Conservation (phyloP, 495 filamentous ascomycete genomes). For the Jackrogersella minutella region DNA sequence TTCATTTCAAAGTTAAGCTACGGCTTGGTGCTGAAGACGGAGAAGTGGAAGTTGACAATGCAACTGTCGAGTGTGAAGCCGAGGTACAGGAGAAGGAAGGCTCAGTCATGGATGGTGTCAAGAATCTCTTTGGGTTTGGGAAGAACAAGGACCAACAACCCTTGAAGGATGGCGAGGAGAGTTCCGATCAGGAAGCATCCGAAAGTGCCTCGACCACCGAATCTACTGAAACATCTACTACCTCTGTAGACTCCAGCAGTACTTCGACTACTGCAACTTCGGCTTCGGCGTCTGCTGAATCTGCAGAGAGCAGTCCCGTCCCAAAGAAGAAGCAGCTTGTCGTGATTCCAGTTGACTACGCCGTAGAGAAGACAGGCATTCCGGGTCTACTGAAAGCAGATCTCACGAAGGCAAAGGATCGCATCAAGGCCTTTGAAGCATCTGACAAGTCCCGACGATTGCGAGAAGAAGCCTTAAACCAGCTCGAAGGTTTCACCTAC, state of each 20-base stretch:
- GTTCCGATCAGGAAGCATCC: conserved; percentile 58
- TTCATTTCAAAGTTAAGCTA: conserved; percentile 80
- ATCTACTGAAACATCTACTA: conserved; percentile 43
- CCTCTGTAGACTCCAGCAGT: conserved; percentile 49
- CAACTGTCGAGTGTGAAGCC: conserved; percentile 84
- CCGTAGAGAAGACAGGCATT: conserved; percentile 66
- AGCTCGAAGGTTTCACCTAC: conserved; percentile 94
- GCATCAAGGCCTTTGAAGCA: conserved; percentile 79
- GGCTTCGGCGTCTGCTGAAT: conserved; percentile 54
- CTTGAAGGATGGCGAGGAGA: conserved; percentile 67
- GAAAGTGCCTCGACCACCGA: conserved; percentile 55
- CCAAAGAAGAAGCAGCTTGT: conserved; percentile 72
- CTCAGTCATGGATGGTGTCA: conserved; percentile 87
- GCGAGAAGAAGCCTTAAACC: conserved; percentile 90
- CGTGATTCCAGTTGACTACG: conserved; percentile 72
- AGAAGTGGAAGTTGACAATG: conserved; percentile 80
- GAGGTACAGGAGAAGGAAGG: conserved; percentile 74
- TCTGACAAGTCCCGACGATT: conserved; percentile 79
- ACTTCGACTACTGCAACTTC: conserved; percentile 57
- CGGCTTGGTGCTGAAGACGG: conserved; percentile 76
- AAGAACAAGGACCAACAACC: conserved; percentile 83
- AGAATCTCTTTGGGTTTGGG: conserved; percentile 93
- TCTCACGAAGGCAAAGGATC: conserved; percentile 70
- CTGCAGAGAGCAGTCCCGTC: conserved; percentile 50
- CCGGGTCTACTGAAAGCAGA: conserved; percentile 65